phyloP scores from a whole-genome alignment of 441 rosid genomes.

The Sinapis alba region DNA sequence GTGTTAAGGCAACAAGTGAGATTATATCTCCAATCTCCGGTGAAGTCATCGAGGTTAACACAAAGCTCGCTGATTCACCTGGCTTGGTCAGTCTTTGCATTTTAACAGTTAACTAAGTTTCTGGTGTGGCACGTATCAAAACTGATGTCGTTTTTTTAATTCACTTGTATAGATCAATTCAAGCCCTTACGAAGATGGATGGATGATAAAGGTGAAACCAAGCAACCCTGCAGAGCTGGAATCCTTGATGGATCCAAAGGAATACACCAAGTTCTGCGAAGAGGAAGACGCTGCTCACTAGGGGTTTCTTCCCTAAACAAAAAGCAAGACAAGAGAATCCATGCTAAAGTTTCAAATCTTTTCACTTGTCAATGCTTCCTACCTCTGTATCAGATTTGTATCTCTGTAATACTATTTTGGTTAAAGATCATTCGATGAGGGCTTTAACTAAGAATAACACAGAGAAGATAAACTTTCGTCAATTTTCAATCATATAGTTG shows the following conservation, averaged over 20 bases:
- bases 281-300: constrained; percentile 8
- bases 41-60: background rate
- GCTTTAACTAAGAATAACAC: background rate
- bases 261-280: constrained; percentile 9
- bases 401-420: constrained; percentile 19
- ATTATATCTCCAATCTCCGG: background rate
- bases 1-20: constrained; percentile 1
- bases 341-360: constrained; percentile 23
- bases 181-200: background rate
- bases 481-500: constrained; percentile 18
- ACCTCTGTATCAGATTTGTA: constrained; percentile 15
- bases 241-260: constrained; percentile 1
- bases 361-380: constrained; percentile 20
- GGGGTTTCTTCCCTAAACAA: background rate
- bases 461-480: constrained; percentile 13
- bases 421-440: constrained; percentile 8
- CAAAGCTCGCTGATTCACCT: constrained; percentile 4
- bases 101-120: background rate
- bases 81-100: background rate
- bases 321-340: background rate
- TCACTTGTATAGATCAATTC: background rate
- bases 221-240: constrained; percentile 3
- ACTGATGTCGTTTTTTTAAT: background rate
- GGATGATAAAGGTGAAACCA: constrained; percentile 7
- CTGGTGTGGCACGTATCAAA: background rate